Evolutionary conservation across 2,329 filamentous ascomycete genomes (phyloP), one percentile per base, ranked within the genome.

Genomic region (Penicillium sumatraense): DNA sequence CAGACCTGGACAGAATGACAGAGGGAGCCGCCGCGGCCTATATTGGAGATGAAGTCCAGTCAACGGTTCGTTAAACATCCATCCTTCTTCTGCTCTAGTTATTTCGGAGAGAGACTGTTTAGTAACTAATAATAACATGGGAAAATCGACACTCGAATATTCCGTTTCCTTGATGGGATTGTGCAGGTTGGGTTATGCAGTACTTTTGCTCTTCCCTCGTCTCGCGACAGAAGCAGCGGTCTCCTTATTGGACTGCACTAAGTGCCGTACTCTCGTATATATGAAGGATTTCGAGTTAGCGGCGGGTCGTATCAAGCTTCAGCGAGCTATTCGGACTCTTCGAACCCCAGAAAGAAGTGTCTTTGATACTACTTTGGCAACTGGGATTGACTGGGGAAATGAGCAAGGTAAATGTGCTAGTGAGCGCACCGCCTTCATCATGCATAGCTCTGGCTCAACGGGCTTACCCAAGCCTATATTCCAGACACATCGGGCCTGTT

Each of bases 391-490:
- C 11, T 49, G 33, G 47, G 11, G 21, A 14, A 40, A 23, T n/a
- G 47, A 40, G 18, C 31, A 49, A 40, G 33, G 7, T 16, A 21
- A 8, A 16, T n/a, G 29, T 20, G 47, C 33, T 38, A 33, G 18
- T 23, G 21, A 49, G 23, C 48, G 48, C 9, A 51, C 75, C 54
- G 72, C 67, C 3, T 76, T 70, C 72, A 81, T 78, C 51, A 73
- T 82, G 14, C 79, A 82, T 60, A 80, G 77, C 4, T 77, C 74
- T 16, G 85, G 86, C 11, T 85, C 81, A 0, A 87, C 86, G 0
- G 85, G 85, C 0, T 72, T 87, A 0, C 85, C 85, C 0, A 88
- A 88, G 57, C 84, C 85, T 0, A 86, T 88, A 44, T 84, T 78
- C 56, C 80, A 85, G 44, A 83, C 80, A 0, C 82, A 88, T 51